phyloP scores from a whole-genome alignment of 768 basidiomycete genomes.

The Pholiota conissans region DNA sequence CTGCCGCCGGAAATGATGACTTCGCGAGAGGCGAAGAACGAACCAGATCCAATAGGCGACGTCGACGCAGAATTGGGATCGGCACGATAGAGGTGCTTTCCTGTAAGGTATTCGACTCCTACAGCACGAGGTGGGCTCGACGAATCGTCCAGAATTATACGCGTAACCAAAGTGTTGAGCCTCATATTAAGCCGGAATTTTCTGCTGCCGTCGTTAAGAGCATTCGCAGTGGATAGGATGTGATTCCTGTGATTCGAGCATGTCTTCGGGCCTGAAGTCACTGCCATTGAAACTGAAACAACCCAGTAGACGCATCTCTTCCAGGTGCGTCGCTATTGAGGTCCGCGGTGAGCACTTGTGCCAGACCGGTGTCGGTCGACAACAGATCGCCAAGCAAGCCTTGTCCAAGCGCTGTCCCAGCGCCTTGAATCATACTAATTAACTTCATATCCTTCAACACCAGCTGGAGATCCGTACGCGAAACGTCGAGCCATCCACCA shows the following conservation, averaged over 20 bases:
- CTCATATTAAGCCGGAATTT: not conserved
- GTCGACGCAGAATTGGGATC: not conserved
- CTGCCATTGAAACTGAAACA: not conserved
- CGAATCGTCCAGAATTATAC: not conserved
- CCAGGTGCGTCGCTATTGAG: not conserved
- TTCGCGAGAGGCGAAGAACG: not conserved
- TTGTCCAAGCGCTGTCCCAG: not conserved
- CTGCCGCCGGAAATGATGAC: not conserved
- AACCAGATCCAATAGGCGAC: not conserved
- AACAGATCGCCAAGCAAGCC: not conserved
- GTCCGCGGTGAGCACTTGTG: not conserved
- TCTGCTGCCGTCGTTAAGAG: not conserved
- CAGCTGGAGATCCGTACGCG: slow-evolving; percentile 18
- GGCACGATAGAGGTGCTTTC: not conserved
- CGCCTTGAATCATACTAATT: not conserved
- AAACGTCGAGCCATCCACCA: not conserved
- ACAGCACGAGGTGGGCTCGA: slow-evolving; percentile 6
- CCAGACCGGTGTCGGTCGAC: not conserved
- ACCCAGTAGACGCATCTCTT: not conserved
- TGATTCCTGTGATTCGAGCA: not conserved
- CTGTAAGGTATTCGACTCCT: not conserved
- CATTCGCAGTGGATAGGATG: not conserved
- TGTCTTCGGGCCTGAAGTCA: not conserved
- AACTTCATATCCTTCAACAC: not conserved
- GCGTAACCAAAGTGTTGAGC: not conserved